These are phyloP conservation scores for Zanthoxylum bungeanum DNA, from an alignment of 345 rosid species.

Conservation along the genomic window DNA sequence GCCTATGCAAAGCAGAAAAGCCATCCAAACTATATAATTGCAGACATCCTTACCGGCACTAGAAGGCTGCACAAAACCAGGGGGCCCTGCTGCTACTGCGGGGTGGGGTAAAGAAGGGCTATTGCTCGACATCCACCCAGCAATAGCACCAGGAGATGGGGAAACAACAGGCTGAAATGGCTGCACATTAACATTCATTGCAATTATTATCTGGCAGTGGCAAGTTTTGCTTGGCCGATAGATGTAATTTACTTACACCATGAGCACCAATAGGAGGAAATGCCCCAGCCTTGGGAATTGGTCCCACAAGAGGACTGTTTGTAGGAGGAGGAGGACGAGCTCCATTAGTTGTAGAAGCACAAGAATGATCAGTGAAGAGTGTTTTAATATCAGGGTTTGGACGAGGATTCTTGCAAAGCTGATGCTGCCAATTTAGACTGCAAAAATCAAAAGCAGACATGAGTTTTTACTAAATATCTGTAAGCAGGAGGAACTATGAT, in stretches of 20 bases:
- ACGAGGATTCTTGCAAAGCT: slow-evolving; percentile 90
- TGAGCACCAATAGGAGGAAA: slow-evolving; percentile 73
- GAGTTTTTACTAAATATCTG: slow-evolving; percentile 12
- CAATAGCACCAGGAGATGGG: slow-evolving; percentile 63
- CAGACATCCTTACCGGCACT: slow-evolving; percentile 32
- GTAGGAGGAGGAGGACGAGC: slow-evolving; percentile 64
- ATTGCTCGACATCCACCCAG: slow-evolving; percentile 71
- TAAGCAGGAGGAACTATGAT: not conserved
- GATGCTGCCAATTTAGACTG: slow-evolving; percentile 97
- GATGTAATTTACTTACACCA: slow-evolving; percentile 51
- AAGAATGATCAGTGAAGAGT: slow-evolving; percentile 76
- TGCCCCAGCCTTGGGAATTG: slow-evolving; percentile 66
- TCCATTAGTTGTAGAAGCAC: slow-evolving; percentile 61
- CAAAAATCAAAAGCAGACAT: slow-evolving; percentile 10
- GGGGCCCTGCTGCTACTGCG: slow-evolving; percentile 44
- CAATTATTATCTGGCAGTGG: slow-evolving; percentile 10
- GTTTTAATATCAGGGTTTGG: slow-evolving; percentile 93
- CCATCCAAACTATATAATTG: not conserved
- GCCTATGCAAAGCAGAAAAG: not conserved
- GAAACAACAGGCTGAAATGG: slow-evolving; percentile 70
- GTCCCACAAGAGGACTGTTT: slow-evolving; percentile 58
- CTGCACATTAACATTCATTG: slow-evolving; percentile 34
- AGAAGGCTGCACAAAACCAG: slow-evolving; percentile 43
- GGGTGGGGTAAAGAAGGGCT: slow-evolving; percentile 48
- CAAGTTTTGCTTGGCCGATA: not conserved